A percentile compares a stretch with the other conserved stretches of the same genome.
phyloP scores from a whole-genome alignment of 2,329 filamentous ascomycete species.

The Coleophoma cylindrospora region DNA sequence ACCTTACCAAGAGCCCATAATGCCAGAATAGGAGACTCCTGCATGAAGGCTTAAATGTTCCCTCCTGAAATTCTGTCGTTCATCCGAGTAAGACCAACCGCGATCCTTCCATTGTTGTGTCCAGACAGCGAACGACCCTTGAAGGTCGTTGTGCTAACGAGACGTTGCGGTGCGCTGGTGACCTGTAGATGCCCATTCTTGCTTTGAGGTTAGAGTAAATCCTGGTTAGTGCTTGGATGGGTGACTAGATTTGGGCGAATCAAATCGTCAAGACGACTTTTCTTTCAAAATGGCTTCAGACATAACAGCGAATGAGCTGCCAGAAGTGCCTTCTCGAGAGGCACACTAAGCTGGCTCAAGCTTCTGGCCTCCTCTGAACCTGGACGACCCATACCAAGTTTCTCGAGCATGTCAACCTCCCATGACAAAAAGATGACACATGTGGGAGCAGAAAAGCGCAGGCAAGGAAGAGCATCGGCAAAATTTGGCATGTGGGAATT shows the following conservation, averaged over 20 bases:
- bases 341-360: not conserved
- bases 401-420: not conserved
- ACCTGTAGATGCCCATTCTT: conserved; percentile 22
- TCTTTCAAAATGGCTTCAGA: not conserved
- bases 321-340: not conserved
- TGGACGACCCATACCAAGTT: not conserved
- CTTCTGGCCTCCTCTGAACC: not conserved
- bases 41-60: conserved; percentile 21
- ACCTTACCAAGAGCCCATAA: conserved; percentile 11
- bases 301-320: not conserved
- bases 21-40: conserved; percentile 24
- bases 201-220: conserved; percentile 5
- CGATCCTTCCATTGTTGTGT: conserved; percentile 8
- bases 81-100: conserved; percentile 19
- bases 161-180: conserved; percentile 15
- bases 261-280: conserved; percentile 6
- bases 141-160: conserved; percentile 10
- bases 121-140: conserved; percentile 7
- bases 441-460: not conserved
- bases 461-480: not conserved
- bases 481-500: not conserved
- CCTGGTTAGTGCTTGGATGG: conserved; percentile 9
- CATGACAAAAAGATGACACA: not conserved
- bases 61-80: conserved; percentile 15
- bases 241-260: conserved; percentile 17